Evolutionary conservation across 2,329 filamentous ascomycete genomes (phyloP).

Genomic region (Trichoderma sp.): DNA sequence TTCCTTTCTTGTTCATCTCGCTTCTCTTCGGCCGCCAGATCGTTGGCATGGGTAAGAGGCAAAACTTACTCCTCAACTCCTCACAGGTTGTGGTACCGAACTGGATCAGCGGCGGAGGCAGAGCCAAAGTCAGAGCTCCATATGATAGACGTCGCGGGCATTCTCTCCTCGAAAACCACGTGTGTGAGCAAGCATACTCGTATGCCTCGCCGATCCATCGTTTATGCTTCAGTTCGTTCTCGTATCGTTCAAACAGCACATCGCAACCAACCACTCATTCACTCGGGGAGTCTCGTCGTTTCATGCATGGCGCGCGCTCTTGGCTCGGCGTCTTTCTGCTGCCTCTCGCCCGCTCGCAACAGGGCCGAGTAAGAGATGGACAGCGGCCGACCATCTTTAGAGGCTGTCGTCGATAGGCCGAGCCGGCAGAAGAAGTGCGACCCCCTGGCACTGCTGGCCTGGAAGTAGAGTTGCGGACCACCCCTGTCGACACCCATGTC

Average conservation of each 20-base stretch:
- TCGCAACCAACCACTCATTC: neutral
- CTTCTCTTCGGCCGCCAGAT: neutral
- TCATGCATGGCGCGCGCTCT: conserved; percentile 16
- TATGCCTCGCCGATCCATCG: neutral
- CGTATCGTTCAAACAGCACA: neutral
- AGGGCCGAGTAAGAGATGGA: conserved; percentile 7
- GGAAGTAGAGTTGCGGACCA: neutral
- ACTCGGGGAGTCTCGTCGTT: conserved; percentile 22
- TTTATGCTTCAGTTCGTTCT: neutral
- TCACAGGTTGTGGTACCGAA: neutral
- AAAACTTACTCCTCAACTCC: neutral
- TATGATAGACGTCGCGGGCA: neutral
- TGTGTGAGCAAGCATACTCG: neutral
- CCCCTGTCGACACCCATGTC: neutral
- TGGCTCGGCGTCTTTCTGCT: conserved; percentile 4
- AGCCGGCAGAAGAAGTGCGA: conserved; percentile 3
- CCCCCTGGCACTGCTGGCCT: neutral
- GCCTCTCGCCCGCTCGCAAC: neutral
- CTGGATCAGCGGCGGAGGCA: neutral
- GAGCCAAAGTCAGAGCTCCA: neutral
- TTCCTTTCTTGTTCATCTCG: neutral
- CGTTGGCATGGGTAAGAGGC: neutral
- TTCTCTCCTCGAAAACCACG: neutral
- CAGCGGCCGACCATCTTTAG: neutral
- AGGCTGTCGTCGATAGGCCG: neutral